Evolutionary conservation across 768 basidiomycete genomes (phyloP).

Genomic region (Pulveroboletus sp.): DNA sequence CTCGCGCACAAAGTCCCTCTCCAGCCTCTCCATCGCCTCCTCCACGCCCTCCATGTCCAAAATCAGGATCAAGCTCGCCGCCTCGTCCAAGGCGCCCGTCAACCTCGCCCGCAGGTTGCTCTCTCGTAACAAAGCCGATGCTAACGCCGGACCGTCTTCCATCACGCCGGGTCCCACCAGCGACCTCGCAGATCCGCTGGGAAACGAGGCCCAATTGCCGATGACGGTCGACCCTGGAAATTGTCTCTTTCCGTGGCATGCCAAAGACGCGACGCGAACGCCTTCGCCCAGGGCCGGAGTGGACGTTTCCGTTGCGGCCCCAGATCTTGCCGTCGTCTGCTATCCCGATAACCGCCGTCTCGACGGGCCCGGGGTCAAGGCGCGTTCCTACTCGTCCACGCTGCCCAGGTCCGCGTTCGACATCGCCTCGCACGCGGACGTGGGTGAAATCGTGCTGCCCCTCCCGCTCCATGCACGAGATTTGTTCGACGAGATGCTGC

Average conservation of each 20-base stretch:
- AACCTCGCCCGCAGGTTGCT: conserved; percentile 56
- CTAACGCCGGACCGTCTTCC: conserved; percentile 11
- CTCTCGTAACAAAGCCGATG: conserved; percentile 38
- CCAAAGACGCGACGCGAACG: conserved; percentile 23
- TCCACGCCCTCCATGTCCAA: conserved; percentile 46
- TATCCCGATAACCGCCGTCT: conserved; percentile 14
- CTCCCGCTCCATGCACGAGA: conserved; percentile 43
- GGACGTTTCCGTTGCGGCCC: conserved; percentile 6
- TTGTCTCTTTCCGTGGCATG: conserved; percentile 44
- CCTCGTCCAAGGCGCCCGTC: conserved; percentile 39
- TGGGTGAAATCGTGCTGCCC: conserved; percentile 49
- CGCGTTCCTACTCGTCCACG: conserved; percentile 62
- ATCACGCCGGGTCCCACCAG: not conserved
- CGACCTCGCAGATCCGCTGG: conserved; percentile 9
- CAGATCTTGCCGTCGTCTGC: conserved; percentile 11
- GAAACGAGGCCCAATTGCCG: conserved; percentile 16
- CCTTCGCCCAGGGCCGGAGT: conserved; percentile 10
- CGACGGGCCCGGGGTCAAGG: conserved; percentile 38
- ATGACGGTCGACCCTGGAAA: conserved; percentile 29
- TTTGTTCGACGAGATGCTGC: conserved; percentile 67
- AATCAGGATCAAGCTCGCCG: conserved; percentile 45
- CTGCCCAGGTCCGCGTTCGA: conserved; percentile 60
- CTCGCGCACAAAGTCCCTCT: conserved; percentile 53
- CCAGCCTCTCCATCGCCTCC: conserved; percentile 47
- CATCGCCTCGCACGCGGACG: conserved; percentile 43